Evolutionary conservation across 179 eudicot species (phyloP).

Genomic region (Carnegiea gigantea): DNA sequence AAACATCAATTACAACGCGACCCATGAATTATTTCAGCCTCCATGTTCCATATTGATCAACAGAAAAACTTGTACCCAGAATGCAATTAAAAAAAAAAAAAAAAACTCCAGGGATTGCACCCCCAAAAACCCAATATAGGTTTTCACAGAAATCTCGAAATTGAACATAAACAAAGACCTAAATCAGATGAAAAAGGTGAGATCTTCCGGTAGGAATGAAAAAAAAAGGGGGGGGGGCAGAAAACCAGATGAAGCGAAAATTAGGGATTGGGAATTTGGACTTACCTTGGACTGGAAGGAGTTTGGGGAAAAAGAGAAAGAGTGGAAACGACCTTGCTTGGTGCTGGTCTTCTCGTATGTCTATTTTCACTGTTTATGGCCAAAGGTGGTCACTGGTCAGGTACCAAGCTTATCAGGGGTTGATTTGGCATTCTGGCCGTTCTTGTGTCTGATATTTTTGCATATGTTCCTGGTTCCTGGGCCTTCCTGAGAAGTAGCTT

Average conservation of each 20-base stretch:
- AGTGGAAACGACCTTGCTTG: slow-evolving; percentile 11
- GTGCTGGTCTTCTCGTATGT: slow-evolving; percentile 4
- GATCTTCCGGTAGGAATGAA: slow-evolving; percentile 13
- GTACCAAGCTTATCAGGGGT: not conserved
- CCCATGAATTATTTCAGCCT: not conserved
- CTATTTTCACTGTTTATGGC: not conserved
- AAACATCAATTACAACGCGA: slow-evolving; percentile 13
- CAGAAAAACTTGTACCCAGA: not conserved
- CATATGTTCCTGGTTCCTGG: no score
- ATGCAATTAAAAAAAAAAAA: slow-evolving; percentile 8
- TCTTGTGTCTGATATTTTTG: not conserved
- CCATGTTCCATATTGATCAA: not conserved
- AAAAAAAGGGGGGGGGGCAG: not conserved
- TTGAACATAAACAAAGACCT: slow-evolving; percentile 5
- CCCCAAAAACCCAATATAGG: not conserved
- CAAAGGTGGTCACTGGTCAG: slow-evolving; percentile 16
- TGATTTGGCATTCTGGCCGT: slow-evolving; percentile 8
- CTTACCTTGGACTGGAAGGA: slow-evolving; percentile 49
- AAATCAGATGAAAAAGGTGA: slow-evolving; percentile 9
- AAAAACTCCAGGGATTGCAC: not conserved
- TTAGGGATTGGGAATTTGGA: slow-evolving; percentile 22
- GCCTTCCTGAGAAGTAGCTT: no score
- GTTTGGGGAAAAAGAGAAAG: slow-evolving; percentile 11
- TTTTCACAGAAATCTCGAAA: not conserved
- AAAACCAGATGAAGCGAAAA: not conserved